phyloP scores from a whole-genome alignment of 2,329 filamentous ascomycete species.

The Lachnellula hyalina region DNA sequence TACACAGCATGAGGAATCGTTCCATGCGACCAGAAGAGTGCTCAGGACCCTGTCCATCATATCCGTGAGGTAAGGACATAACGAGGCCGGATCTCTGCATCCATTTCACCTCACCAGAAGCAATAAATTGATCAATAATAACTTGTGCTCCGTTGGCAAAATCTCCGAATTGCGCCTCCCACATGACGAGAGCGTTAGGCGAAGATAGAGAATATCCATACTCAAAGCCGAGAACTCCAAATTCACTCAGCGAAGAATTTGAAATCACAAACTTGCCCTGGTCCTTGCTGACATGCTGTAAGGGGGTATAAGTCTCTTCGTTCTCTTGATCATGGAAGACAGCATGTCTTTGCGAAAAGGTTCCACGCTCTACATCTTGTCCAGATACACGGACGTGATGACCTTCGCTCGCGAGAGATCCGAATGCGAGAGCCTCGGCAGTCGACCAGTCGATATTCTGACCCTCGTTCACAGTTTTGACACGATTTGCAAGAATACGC shows the following conservation, averaged over 20 bases:
- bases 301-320: slow-evolving; percentile 86
- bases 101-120: slow-evolving; percentile 97
- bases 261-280: slow-evolving; percentile 95
- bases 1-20: slow-evolving; percentile 93
- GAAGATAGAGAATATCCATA: slow-evolving; percentile 98
- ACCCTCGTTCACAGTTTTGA: slow-evolving; percentile 88
- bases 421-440: slow-evolving; percentile 92
- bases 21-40: slow-evolving; percentile 97
- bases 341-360: slow-evolving; percentile 95
- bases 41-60: slow-evolving; percentile 96
- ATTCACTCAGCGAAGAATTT: slow-evolving; percentile 80
- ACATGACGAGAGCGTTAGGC: slow-evolving; percentile 95
- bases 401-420: slow-evolving; percentile 82
- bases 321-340: slow-evolving; percentile 97
- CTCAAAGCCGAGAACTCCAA: slow-evolving; percentile 83
- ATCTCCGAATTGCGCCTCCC: slow-evolving; percentile 99
- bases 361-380: slow-evolving; percentile 98
- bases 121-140: slow-evolving; percentile 98
- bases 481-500: slow-evolving; percentile 83
- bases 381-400: slow-evolving; percentile 97
- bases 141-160: slow-evolving; percentile 99
- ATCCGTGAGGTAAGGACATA: slow-evolving; percentile 93
- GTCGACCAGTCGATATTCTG: slow-evolving; percentile 97
- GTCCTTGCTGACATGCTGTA: slow-evolving; percentile 82
- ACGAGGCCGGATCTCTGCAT: slow-evolving; percentile 95